Evolutionary conservation across 75 land plant species (phyloP), one percentile per base, ranked within the genome.

Genomic region (Pinus albicaulis): DNA sequence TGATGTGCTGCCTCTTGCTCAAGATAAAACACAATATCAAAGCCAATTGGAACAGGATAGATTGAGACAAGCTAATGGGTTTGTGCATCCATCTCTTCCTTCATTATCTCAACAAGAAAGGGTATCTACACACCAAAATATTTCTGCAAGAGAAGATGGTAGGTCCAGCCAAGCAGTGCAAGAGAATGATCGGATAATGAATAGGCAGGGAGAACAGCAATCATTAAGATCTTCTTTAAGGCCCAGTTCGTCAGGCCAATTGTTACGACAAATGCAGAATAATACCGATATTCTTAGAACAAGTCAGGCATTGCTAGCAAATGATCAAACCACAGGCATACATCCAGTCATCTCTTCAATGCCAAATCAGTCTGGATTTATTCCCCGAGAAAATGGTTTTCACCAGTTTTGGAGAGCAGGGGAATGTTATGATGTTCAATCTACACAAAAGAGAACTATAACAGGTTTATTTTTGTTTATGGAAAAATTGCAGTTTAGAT

Each of bases 341-440:
- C 71, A 20, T 11, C 24, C 71, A 41, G 71, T 10, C n/a, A 41
- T 3, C n/a, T 68, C 71, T 68, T 68, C 71, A 3, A 41, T 41
- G 71, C 3, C n/a, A 0, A 68, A 38, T 36, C 71, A 68, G 22
- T 38, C 71, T 34, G 23, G 48, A 38, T 4, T 7, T 38, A 23
- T 38, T 68, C 3, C 71, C 22, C 23, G 76, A 53, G 53, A 72
- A 11, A 53, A 52, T 15, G 81, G 82, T 24, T 87, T 62, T 56
- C 78, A 79, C 55, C 88, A 83, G 66, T 91, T 91, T 74, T 91
- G 93, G 93, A 91, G 80, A 62, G 92, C 93, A 19, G 93, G 93
- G 20, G 57, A 62, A n/a, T n/a, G n/a, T 58, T 91, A 81, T 58
- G 74, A 78, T 55, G 75, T 68, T 24, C 59, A 10, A 34, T 55